Evolutionary conservation across 306 rosid genomes (phyloP).

Genomic region (Alnus rubra): DNA sequence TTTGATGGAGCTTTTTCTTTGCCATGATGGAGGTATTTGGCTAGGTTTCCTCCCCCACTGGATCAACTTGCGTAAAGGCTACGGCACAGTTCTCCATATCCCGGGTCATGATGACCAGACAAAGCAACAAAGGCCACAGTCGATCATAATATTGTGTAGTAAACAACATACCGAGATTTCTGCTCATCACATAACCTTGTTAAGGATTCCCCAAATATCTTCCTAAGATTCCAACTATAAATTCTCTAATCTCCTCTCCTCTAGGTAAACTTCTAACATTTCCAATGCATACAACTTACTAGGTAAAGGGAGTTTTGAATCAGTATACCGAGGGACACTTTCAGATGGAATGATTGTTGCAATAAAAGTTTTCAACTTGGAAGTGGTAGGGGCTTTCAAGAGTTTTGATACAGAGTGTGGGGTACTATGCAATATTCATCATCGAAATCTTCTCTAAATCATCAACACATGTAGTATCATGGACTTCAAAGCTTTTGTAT

Average conservation of each 20-base stretch:
- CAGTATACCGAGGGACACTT: too few species aligned
- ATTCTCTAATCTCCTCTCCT: conserved; percentile 68
- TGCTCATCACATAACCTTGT: conserved; percentile 97
- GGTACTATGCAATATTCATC: too few species aligned
- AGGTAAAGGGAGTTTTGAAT: too few species aligned
- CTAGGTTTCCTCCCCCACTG: conserved; percentile 68
- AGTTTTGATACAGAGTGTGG: too few species aligned
- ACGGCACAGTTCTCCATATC: conserved; percentile 69
- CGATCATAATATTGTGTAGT: conserved; percentile 86
- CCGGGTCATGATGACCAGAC: conserved; percentile 84
- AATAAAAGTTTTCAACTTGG: too few species aligned
- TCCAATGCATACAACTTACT: conserved; percentile 23
- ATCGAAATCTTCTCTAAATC: too few species aligned
- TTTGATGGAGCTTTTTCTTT: conserved; percentile 18
- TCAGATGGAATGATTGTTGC: too few species aligned
- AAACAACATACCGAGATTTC: conserved; percentile 81
- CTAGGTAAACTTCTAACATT: conserved; percentile 42
- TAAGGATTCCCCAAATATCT: conserved; percentile 97
- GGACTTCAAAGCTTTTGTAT: too few species aligned
- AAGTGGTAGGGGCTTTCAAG: too few species aligned
- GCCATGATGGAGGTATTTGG: conserved; percentile 40
- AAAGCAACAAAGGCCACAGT: conserved; percentile 67
- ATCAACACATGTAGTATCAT: too few species aligned
- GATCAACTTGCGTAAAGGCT: conserved; percentile 58
- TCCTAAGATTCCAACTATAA: conserved; percentile 71